Base-by-base conservation (phyloP, 257 asterid genomes). In the Solanum virginianum region DNA sequence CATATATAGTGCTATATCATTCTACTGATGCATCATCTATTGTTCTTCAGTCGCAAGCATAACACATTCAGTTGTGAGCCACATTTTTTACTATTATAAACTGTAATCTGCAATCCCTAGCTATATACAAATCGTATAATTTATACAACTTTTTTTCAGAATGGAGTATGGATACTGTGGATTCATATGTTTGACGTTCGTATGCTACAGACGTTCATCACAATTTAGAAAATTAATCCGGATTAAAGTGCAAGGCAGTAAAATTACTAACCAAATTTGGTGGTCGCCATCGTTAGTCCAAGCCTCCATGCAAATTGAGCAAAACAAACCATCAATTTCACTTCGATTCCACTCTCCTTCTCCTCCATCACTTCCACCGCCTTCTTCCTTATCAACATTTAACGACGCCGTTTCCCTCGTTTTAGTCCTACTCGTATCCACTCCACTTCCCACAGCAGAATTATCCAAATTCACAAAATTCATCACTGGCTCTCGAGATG, bases 301-400 rank as follows among this genome's bases (percentile, higher is more conserved):
- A 63, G 97, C 92, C 83, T 95, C 99, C 85, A 89, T 90, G 90
- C 99, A 96, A 80, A 96, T 96, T 10, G 99, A 91, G 89, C 99
- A 96, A 85, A 81, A 89, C 77, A 92, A 68, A 20, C 99, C 98
- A 79, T 96, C 99, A 55, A 93, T 85, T 39, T 95, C 98, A 81
- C 90, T 90, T 91, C 86, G 86, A 81, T 70, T 84, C 80, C 88
- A 89, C 83, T 88, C 93, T 4, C 7, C 41, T 66, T 68, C 87
- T 43, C 39, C 68, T 75, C 16, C 62, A 32, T 54, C 81, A 24
- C 84, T 8, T 47, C 51, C 87, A 22, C 10, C 57, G 11, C n/a
- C 85, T 70, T 69, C 92, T 41, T 59, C 88, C 39, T 79, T 55
- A 6, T 60, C 89, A 12, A 81, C 86, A 60, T 87, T 79, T 57